phyloP scores from a whole-genome alignment of 148 eudicot species.

The Heliamphora exappendiculata region DNA sequence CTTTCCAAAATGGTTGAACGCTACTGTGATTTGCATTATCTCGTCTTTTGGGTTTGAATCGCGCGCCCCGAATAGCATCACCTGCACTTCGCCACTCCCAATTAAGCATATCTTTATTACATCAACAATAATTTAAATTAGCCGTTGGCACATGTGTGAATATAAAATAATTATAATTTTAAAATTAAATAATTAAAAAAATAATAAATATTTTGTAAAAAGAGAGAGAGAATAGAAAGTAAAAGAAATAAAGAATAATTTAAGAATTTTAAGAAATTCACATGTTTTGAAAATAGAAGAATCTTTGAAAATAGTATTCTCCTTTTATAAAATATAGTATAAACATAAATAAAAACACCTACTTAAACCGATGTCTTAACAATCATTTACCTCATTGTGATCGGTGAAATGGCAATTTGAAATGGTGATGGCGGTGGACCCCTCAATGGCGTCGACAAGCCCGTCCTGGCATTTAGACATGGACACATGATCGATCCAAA shows the following conservation, averaged over 20 bases:
- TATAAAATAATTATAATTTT: no score
- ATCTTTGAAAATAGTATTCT: no score
- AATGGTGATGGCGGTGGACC: conserved; percentile 36
- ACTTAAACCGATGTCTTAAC: no score
- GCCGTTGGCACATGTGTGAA: no score
- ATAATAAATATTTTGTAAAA: no score
- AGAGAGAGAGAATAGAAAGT: no score
- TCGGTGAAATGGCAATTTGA: conserved; percentile 38
- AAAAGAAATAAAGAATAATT: no score
- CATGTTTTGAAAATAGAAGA: no score
- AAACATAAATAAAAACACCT: not conserved
- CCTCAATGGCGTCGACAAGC: conserved; percentile 35
- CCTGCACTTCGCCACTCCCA: not conserved
- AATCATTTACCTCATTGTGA: conserved; percentile 23
- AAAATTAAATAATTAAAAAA: no score
- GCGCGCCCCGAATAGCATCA: conserved; percentile 6
- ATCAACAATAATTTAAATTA: not conserved
- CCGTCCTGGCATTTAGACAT: conserved; percentile 29
- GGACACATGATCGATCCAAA: conserved; percentile 44
- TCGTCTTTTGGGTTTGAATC: not conserved
- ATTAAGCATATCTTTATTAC: no score
- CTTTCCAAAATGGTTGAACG: conserved; percentile 50
- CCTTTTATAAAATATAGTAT: not conserved
- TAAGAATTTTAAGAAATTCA: no score
- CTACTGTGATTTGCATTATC: conserved; percentile 39